phyloP scores from a whole-genome alignment of 2,329 filamentous ascomycete genomes.

The Dothidotthia symphoricarpi region DNA sequence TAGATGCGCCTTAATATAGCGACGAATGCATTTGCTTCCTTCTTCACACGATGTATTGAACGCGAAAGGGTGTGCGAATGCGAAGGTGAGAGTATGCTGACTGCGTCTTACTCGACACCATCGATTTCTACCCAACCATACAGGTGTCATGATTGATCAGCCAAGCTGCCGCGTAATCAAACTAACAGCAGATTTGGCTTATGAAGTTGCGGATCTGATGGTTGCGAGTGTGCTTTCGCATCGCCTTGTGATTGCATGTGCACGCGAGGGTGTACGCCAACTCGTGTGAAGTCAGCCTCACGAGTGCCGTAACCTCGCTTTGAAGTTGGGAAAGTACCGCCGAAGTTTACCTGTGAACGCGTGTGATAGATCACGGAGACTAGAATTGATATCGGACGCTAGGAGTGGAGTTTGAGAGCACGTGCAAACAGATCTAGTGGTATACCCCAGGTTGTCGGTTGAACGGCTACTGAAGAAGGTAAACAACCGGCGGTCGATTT shows the following conservation, averaged over 20 bases:
- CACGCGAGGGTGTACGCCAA: constrained; percentile 4
- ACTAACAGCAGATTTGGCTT: constrained; percentile 2
- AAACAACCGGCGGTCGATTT: not conserved
- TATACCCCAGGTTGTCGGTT: no score
- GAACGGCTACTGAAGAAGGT: constrained; percentile 1
- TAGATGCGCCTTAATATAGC: constrained; percentile 12
- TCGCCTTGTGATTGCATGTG: constrained; percentile 2
- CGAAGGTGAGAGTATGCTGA: constrained; percentile 30
- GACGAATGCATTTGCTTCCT: constrained; percentile 4
- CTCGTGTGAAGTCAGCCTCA: not conserved
- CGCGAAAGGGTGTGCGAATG: constrained; percentile 4
- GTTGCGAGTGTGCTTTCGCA: constrained; percentile 4
- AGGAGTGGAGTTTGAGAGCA: no score
- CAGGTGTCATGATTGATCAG: constrained; percentile 13
- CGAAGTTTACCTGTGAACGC: no score
- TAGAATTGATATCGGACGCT: no score
- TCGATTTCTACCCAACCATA: constrained; percentile 32
- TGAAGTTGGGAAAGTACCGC: no score
- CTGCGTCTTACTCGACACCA: constrained; percentile 26
- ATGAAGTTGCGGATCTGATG: constrained; percentile 5
- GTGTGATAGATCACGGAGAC: no score
- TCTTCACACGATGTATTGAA: constrained; percentile 3
- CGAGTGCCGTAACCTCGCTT: no score
- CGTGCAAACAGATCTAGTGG: no score
- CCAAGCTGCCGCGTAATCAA: constrained; percentile 1